Conservation (phyloP, 2,329 filamentous ascomycete species). For the Paraconiothyrium sp. region DNA sequence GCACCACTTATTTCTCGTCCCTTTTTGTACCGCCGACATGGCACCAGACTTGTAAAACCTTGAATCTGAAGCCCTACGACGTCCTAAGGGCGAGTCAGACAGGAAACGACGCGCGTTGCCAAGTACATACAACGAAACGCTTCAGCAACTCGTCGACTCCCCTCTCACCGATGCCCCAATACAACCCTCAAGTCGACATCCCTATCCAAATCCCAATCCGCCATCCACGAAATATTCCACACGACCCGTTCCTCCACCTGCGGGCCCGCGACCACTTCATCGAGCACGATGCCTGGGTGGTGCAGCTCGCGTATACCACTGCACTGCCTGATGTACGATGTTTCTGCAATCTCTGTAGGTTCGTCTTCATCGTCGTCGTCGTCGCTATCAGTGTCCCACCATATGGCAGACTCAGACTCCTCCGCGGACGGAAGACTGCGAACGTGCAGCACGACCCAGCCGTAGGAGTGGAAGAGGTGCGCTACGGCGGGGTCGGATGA, state of each 20-base stretch:
- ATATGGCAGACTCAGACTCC: not conserved
- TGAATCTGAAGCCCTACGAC: too few species aligned
- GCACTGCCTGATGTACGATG: not conserved
- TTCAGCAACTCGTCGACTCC: not conserved
- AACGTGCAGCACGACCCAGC: not conserved
- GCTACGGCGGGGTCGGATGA: constrained; percentile 3
- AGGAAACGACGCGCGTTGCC: too few species aligned
- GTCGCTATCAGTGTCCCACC: not conserved
- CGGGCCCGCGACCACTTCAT: not conserved
- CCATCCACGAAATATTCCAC: not conserved
- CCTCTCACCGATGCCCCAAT: not conserved
- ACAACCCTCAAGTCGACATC: constrained; percentile 5
- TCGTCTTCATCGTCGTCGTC: not conserved
- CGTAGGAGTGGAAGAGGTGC: constrained; percentile 4
- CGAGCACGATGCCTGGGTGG: not conserved
- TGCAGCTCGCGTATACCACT: not conserved
- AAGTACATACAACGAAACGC: too few species aligned
- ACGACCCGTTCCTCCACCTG: not conserved
- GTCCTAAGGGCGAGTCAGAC: too few species aligned
- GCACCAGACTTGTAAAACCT: too few species aligned
- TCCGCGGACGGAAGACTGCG: not conserved
- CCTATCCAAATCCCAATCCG: not conserved
- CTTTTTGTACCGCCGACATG: too few species aligned
- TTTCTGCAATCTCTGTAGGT: not conserved
- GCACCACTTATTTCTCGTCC: too few species aligned